Evolutionary conservation across 2,329 filamentous ascomycete genomes (phyloP), one percentile per base, ranked within the genome.

Genomic region (Talaromyces pinophilus): DNA sequence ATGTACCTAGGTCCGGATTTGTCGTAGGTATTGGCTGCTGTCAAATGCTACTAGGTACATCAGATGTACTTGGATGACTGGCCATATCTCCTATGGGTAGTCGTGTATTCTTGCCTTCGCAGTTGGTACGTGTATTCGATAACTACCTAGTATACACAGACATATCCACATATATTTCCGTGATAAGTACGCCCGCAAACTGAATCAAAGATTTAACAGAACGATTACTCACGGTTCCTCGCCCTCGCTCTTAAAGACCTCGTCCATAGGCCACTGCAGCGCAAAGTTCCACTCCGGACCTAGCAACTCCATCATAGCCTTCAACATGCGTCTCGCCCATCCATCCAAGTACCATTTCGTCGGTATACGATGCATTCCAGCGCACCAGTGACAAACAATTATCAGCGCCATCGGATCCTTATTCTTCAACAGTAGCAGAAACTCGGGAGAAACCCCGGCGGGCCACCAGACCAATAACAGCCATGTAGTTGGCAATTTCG

Each of bases 381-480:
- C 61, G 28, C 65, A 67, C 65, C 65, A 67, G 22, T 67, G 65
- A 44, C 65, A 67, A 22, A 67, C 48, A 5, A 67, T 61, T 2
- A 67, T 46, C 60, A 67, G 38, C 11, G 65, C 61, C 54, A 67
- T 59, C 13, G 65, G 65, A 35, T 67, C 54, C 54, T 59, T 59
- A 28, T 63, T 59, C 38, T 59, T 59, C 19, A 67, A 44, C 33
- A 67, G 38, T n/a, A 38, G 22, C 28, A 63, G 17, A 25, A 67
- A 67, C 10, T 67, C 65, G 4, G 65, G 38, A 19, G 65, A 62
- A 15, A 67, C 65, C 0, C 65, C 65, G 1, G 65, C 65, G 2
- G 65, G 65, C 65, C 65, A 67, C 65, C 65, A 67, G 19, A 67
- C 22, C 3, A 67, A 33, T n/a, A 67, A 35, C 65, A 67, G 54